phyloP scores from a whole-genome alignment of 139 green algal species.

The Marvania coccoides region DNA sequence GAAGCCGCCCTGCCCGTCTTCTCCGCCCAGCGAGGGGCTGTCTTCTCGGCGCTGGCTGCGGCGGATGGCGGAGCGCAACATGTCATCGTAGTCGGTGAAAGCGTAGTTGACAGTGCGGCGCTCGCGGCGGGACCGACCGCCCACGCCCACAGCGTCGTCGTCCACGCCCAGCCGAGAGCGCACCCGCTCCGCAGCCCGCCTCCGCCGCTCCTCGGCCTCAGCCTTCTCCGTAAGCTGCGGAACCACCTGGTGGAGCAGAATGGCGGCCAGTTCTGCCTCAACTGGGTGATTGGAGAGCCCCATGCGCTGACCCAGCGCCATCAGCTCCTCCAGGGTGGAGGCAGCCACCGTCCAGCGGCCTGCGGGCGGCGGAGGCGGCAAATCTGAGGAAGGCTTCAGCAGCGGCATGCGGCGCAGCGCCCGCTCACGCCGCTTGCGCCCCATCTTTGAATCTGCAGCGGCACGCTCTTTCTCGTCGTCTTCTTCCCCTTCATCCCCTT shows the following conservation, averaged over 20 bases:
- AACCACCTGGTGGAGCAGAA: neutral
- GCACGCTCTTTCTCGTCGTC: neutral
- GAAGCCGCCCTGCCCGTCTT: neutral
- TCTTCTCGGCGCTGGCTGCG: neutral
- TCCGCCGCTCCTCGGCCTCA: conserved; percentile 3
- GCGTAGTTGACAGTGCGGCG: conserved; percentile 21
- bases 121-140: conserved; percentile 4
- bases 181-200: neutral
- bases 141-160: neutral
- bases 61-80: conserved; percentile 1
- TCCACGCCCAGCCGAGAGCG: neutral
- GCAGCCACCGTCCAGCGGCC: conserved; percentile 15
- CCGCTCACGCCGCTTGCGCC: neutral
- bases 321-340: conserved; percentile 11
- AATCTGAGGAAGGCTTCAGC: neutral
- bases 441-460: neutral
- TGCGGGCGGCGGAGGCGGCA: neutral
- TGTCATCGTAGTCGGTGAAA: conserved; percentile 17
- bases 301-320: neutral
- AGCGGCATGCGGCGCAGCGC: neutral
- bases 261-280: neutral
- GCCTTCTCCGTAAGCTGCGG: neutral
- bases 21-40: neutral
- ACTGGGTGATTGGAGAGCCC: neutral
- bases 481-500: neutral